Conservation (phyloP, 495 filamentous ascomycete genomes). For the Neurospora tetrasperma region DNA sequence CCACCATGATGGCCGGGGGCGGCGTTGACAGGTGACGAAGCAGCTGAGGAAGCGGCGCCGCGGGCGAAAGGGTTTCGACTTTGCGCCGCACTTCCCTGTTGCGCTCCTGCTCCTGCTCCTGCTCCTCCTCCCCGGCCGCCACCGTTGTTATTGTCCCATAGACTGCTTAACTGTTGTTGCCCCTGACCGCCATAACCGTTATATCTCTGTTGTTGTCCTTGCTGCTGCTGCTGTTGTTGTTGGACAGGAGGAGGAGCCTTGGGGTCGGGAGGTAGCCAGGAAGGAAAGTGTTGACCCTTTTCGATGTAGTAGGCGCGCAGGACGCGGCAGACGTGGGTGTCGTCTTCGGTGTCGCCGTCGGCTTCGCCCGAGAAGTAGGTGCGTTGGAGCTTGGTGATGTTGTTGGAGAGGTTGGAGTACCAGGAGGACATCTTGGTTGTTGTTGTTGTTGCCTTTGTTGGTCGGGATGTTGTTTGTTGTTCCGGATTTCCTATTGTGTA, state of each 20-base stretch:
- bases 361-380: constrained; percentile 67
- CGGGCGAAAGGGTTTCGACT: constrained; percentile 16
- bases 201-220: constrained; percentile 24
- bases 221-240: constrained; percentile 30
- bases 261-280: constrained; percentile 83
- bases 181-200: constrained; percentile 17
- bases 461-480: background rate
- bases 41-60: constrained; percentile 1
- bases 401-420: constrained; percentile 66
- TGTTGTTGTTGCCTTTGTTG: background rate
- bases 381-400: constrained; percentile 70
- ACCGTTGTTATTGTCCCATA: constrained; percentile 61
- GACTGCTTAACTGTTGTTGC: constrained; percentile 50
- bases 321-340: constrained; percentile 88
- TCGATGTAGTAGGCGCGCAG: constrained; percentile 92
- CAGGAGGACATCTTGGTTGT: constrained; percentile 59
- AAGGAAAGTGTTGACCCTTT: constrained; percentile 70
- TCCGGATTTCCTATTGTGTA: background rate
- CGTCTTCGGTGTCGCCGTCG: constrained; percentile 88
- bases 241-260: constrained; percentile 51
- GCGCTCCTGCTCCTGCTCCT: background rate
- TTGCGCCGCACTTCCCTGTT: constrained; percentile 10
- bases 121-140: constrained; percentile 23
- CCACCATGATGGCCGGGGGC: constrained; percentile 29
- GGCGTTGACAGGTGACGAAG: constrained; percentile 22